Evolutionary conservation across 2,329 filamentous ascomycete species (phyloP).

Genomic region (Colletotrichum sp.): DNA sequence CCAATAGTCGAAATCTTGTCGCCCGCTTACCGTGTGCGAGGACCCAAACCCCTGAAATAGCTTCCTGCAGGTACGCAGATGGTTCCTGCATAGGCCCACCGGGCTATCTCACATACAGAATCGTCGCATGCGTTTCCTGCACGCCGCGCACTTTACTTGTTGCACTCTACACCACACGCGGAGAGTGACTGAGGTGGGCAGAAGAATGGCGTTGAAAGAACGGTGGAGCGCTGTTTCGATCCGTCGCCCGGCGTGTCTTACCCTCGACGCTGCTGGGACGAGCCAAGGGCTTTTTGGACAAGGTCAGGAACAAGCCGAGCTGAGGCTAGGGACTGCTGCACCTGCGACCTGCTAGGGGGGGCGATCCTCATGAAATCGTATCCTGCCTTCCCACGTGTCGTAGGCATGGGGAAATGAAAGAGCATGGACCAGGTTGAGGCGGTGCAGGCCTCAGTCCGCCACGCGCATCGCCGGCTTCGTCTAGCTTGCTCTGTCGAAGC

Average conservation of each 20-base stretch:
- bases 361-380: conserved; percentile 19
- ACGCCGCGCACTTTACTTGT: neutral
- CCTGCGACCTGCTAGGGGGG: conserved; percentile 3
- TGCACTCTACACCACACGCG: neutral
- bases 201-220: neutral
- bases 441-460: conserved; percentile 5
- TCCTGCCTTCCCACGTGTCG: conserved; percentile 17
- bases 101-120: neutral
- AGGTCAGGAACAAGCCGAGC: conserved; percentile 16
- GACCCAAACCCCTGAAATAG: neutral
- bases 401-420: conserved; percentile 17
- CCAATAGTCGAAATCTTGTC: neutral
- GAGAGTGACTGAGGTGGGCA: neutral
- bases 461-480: neutral
- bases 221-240: neutral
- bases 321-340: conserved; percentile 3
- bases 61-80: neutral
- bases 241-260: neutral
- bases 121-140: neutral
- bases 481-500: neutral
- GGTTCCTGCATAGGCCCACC: conserved; percentile 5
- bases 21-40: neutral
- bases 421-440: conserved; percentile 16
- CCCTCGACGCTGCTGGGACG: neutral
- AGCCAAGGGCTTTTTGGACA: conserved; percentile 7